These are phyloP conservation scores for Zalaria obscura DNA, from an alignment of 2,329 filamentous ascomycete species.

Conservation along the genomic window DNA sequence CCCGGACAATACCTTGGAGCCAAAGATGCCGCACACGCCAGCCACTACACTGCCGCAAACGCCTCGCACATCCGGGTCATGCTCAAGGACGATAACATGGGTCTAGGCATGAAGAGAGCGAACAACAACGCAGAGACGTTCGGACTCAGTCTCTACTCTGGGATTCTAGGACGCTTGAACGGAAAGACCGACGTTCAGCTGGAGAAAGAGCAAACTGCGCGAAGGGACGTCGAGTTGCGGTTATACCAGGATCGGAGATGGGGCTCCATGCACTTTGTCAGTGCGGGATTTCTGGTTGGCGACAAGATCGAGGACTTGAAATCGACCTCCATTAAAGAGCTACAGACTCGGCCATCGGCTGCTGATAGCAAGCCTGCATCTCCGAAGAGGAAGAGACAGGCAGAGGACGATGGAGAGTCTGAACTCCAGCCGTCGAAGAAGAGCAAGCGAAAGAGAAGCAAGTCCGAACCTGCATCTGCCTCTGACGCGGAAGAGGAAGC, in stretches of 20 bases:
- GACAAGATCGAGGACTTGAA: slow-evolving; percentile 34
- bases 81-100: slow-evolving; percentile 82
- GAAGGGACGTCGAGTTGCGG: slow-evolving; percentile 57
- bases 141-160: slow-evolving; percentile 75
- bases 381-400: slow-evolving; percentile 4
- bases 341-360: slow-evolving; percentile 24
- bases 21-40: slow-evolving; percentile 58
- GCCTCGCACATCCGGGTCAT: slow-evolving; percentile 72
- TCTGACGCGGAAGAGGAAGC: slow-evolving; percentile 6
- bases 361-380: slow-evolving; percentile 17
- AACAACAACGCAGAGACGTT: slow-evolving; percentile 58
- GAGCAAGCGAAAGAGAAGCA: slow-evolving; percentile 7
- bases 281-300: slow-evolving; percentile 58
- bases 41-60: slow-evolving; percentile 65
- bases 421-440: slow-evolving; percentile 8
- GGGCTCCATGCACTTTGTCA: slow-evolving; percentile 74
- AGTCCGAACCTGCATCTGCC: not conserved
- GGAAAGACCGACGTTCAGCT: slow-evolving; percentile 66
- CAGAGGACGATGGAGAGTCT: slow-evolving; percentile 15
- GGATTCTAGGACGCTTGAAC: slow-evolving; percentile 76
- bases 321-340: slow-evolving; percentile 16
- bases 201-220: slow-evolving; percentile 52
- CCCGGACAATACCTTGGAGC: slow-evolving; percentile 74
- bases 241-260: slow-evolving; percentile 63
- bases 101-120: slow-evolving; percentile 68